Evolutionary conservation across 345 rosid genomes (phyloP).

Genomic region (Ceriops zippeliana): DNA sequence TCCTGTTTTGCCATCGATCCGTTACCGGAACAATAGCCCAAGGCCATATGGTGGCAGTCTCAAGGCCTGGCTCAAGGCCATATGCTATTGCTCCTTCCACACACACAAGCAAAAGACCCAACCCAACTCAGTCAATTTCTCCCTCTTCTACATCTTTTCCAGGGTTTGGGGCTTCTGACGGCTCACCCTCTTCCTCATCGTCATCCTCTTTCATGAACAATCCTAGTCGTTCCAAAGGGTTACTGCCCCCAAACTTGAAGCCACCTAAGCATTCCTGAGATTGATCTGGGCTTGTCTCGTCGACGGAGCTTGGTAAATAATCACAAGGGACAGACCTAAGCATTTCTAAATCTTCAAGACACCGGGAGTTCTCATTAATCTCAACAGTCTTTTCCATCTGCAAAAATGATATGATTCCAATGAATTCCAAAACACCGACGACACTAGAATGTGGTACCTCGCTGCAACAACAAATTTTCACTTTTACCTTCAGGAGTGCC

Average conservation of each 20-base stretch:
- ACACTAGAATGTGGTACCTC: neutral
- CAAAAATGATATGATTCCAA: conserved; percentile 8
- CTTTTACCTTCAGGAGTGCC: conserved; percentile 62
- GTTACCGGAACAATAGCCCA: too few relatives aligned
- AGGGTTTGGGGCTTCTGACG: conserved; percentile 22
- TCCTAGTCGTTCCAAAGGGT: conserved; percentile 77
- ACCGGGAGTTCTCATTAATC: conserved; percentile 66
- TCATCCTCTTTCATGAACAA: conserved; percentile 65
- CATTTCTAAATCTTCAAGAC: conserved; percentile 83
- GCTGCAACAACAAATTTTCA: neutral
- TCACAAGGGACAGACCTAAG: conserved; percentile 52
- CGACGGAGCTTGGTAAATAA: conserved; percentile 46
- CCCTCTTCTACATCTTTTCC: conserved; percentile 72
- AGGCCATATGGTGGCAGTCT: too few relatives aligned
- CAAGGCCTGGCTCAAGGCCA: too few relatives aligned
- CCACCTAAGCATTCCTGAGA: conserved; percentile 55
- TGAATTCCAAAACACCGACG: conserved; percentile 1
- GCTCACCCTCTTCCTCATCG: conserved; percentile 54
- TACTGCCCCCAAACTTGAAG: conserved; percentile 59
- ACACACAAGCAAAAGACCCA: neutral
- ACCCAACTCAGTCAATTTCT: conserved; percentile 56
- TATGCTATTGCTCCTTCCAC: neutral
- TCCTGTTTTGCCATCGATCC: too few relatives aligned
- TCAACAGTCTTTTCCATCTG: conserved; percentile 97
- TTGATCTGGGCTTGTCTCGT: conserved; percentile 55